Percentiles rank a stretch among this genome's conserved stretches.
Evolutionary conservation across 2,329 filamentous ascomycete species (phyloP).

Genomic region (Pseudogymnoascus sp.): DNA sequence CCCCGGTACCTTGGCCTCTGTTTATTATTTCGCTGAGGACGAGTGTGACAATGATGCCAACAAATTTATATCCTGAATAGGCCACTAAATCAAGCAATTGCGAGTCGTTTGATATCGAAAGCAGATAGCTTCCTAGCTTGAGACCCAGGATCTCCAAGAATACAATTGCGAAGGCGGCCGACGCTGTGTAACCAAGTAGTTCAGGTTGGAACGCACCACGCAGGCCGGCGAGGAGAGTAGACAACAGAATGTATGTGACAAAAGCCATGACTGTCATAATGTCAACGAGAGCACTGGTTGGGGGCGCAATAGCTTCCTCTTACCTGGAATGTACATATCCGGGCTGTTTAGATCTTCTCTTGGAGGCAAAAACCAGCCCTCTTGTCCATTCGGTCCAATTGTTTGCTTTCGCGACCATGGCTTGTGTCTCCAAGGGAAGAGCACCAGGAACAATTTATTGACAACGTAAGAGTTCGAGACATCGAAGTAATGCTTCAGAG

Average conservation of each 20-base stretch:
- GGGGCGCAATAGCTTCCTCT: conserved; percentile 16
- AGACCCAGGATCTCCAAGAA: conserved; percentile 82
- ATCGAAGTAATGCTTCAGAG: conserved; percentile 98
- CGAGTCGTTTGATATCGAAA: conserved; percentile 88
- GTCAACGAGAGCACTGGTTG: not conserved
- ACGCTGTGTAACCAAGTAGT: conserved; percentile 81
- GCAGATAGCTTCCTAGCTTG: conserved; percentile 86
- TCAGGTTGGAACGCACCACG: conserved; percentile 91
- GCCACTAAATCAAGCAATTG: conserved; percentile 91
- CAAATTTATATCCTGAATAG: conserved; percentile 98
- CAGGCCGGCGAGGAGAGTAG: conserved; percentile 81
- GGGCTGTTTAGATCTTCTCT: conserved; percentile 95
- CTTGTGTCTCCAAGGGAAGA: conserved; percentile 96
- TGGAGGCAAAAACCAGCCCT: conserved; percentile 78
- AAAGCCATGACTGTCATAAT: conserved; percentile 69
- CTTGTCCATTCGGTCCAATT: conserved; percentile 60
- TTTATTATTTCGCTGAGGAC: conserved; percentile 71
- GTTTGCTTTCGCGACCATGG: conserved; percentile 92
- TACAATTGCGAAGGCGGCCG: conserved; percentile 74
- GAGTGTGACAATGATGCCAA: conserved; percentile 88
- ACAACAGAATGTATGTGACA: conserved; percentile 93
- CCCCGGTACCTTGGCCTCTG: conserved; percentile 72
- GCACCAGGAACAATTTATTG: conserved; percentile 84
- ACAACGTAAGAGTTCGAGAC: conserved; percentile 96
- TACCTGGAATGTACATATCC: conserved; percentile 92